Conservation (phyloP, 83 land plant genomes). For the Larix sibirica region DNA sequence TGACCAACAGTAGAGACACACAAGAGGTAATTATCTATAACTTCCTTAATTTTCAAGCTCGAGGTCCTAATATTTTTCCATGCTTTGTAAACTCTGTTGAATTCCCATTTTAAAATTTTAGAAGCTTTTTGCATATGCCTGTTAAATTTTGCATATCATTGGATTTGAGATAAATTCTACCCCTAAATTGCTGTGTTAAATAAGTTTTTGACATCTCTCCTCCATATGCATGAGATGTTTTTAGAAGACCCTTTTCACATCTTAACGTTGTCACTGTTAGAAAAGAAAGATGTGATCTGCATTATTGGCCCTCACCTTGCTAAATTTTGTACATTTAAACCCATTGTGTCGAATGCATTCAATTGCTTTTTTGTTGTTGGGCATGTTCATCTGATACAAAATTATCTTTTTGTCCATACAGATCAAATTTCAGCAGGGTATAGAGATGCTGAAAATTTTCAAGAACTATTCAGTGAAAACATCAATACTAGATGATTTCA, state of each 20-base stretch:
- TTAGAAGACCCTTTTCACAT: too few relatives aligned
- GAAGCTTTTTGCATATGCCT: not conserved
- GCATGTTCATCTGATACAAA: not conserved
- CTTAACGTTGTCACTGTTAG: too few relatives aligned
- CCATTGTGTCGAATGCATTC: too few relatives aligned
- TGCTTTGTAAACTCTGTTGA: not conserved
- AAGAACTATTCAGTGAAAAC: conserved; percentile 43
- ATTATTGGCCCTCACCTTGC: too few relatives aligned
- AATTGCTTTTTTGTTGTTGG: too few relatives aligned
- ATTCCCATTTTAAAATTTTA: not conserved
- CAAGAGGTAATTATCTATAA: conserved; percentile 59
- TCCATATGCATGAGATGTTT: too few relatives aligned
- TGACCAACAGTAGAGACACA: conserved; percentile 75
- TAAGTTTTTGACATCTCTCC: too few relatives aligned
- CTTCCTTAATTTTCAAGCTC: not conserved
- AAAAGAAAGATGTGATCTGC: too few relatives aligned
- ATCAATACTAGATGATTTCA: conserved; percentile 73
- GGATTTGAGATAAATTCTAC: too few relatives aligned
- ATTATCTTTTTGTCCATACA: conserved; percentile 19
- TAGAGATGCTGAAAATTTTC: conserved; percentile 70
- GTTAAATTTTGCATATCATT: not conserved
- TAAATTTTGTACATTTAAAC: too few relatives aligned
- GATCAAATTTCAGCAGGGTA: conserved; percentile 48
- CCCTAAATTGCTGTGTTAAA: too few relatives aligned
- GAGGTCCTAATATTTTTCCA: not conserved